phyloP scores from a whole-genome alignment of 1,284 basidiomycete genomes.

The Schizophyllum amplum region DNA sequence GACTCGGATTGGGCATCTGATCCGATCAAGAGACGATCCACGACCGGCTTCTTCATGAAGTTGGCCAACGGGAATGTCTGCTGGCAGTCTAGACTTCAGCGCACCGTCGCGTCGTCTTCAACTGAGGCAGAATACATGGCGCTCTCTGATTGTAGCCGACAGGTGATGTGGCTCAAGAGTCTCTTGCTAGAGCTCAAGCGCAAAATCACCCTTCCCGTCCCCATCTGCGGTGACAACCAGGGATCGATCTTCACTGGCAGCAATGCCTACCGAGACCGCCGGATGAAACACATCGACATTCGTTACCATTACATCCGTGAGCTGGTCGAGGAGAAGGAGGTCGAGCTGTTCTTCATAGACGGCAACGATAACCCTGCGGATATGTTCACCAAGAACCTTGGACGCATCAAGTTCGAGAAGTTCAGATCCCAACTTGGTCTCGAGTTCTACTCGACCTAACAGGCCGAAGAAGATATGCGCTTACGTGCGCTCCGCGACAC shows the following conservation, averaged over 20 bases:
- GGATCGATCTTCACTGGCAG: conserved; percentile 23
- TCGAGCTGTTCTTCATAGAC: conserved; percentile 11
- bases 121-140: conserved; percentile 12
- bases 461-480: no score
- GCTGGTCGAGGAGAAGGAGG: conserved; percentile 16
- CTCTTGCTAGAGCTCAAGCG: not conserved
- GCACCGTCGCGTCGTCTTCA: conserved; percentile 9
- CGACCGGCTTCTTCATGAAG: conserved; percentile 8
- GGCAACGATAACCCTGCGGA: conserved; percentile 19
- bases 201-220: not conserved
- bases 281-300: conserved; percentile 35
- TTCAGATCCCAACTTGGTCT: not conserved
- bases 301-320: conserved; percentile 28
- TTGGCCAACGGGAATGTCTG: conserved; percentile 7
- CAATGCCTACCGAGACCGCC: conserved; percentile 20
- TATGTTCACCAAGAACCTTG: conserved; percentile 19
- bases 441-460: not conserved
- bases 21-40: conserved; percentile 8
- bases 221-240: conserved; percentile 27
- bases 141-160: conserved; percentile 1
- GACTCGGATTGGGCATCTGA: conserved; percentile 7
- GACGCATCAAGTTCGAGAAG: not conserved
- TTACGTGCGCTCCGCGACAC: no score
- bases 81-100: conserved; percentile 11
- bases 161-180: conserved; percentile 5